Percentiles rank a stretch among this genome's conserved stretches.
Conservation (phyloP, 305 asterid genomes). For the Euphrasia arctica region DNA sequence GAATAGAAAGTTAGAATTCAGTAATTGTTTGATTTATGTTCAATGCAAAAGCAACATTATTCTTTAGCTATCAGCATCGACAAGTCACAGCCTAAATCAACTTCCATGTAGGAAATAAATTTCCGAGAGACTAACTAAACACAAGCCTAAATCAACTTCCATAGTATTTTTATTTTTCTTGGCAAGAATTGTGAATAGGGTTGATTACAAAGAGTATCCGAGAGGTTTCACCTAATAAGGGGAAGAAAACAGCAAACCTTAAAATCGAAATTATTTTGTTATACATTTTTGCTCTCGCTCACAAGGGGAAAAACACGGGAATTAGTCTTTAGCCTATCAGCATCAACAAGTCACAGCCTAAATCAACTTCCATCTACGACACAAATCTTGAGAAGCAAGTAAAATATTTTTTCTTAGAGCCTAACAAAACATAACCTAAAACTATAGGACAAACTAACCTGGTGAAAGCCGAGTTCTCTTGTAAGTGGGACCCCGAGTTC, state of each 20-base stretch:
- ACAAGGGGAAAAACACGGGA: neutral
- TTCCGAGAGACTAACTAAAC: too few relatives aligned
- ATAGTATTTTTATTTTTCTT: too few relatives aligned
- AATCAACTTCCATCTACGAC: neutral
- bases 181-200: too few relatives aligned
- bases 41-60: neutral
- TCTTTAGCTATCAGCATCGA: neutral
- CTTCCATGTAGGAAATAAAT: neutral
- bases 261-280: too few relatives aligned
- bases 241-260: too few relatives aligned
- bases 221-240: too few relatives aligned
- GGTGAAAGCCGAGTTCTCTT: conserved; percentile 69
- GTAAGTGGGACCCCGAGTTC: conserved; percentile 81
- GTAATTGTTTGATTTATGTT: neutral
- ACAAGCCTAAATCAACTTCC: too few relatives aligned
- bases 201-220: too few relatives aligned
- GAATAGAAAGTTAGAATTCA: conserved; percentile 22
- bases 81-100: neutral
- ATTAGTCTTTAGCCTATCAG: neutral
- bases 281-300: too few relatives aligned
- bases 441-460: conserved; percentile 33
- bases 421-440: conserved; percentile 1
- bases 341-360: neutral
- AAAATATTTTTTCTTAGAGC: neutral
- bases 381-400: conserved; percentile 4